Evolutionary conservation across 306 rosid genomes (phyloP).

Genomic region (Castanea crenata): DNA sequence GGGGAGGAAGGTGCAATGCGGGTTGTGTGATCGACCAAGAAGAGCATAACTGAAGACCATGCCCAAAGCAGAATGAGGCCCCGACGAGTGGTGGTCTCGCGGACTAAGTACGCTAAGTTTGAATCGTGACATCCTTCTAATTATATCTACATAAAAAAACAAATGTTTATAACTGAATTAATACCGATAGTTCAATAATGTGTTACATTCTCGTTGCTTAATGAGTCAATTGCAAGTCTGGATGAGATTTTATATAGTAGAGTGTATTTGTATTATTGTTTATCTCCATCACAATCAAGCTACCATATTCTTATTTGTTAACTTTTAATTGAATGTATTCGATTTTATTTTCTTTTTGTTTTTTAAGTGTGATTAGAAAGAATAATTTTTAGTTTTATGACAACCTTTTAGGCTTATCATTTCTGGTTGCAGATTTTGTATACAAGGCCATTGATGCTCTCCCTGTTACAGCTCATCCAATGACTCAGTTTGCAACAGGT

Average conservation of each 20-base stretch:
- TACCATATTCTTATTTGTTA: background rate
- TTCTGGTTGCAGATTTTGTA: constrained; percentile 71
- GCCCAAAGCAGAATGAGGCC: too few species aligned
- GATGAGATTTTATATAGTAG: background rate
- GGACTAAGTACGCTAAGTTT: too few species aligned
- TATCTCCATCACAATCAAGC: background rate
- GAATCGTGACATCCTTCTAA: background rate
- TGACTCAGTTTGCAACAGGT: constrained; percentile 95
- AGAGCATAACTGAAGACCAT: too few species aligned
- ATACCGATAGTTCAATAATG: background rate
- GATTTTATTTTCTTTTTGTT: background rate
- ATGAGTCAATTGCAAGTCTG: background rate
- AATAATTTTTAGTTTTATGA: background rate
- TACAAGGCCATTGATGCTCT: constrained; percentile 91
- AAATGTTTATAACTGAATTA: background rate
- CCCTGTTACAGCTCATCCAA: constrained; percentile 83
- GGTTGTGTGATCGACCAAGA: too few species aligned
- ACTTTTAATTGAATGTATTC: background rate
- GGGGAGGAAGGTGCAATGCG: too few species aligned
- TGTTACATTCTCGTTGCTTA: background rate
- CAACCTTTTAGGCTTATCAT: constrained; percentile 18
- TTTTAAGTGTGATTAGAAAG: background rate
- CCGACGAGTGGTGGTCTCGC: too few species aligned
- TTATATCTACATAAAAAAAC: background rate
- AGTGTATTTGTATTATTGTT: background rate